Evolutionary conservation across 345 rosid species (phyloP).

Genomic region (Citrus sinensis): DVS_A1.0 CM039165.1:466501-467000

Average conservation of each 20-base stretch:
- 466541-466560: conserved; percentile 50
- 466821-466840: conserved; percentile 68
- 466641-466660: not conserved
- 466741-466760: conserved; percentile 29
- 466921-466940: conserved; percentile 32
- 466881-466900: conserved; percentile 58
- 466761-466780: conserved; percentile 28
- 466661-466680: conserved; percentile 49
- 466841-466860: conserved; percentile 54
- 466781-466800: conserved; percentile 51
- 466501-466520: conserved; percentile 85
- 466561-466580: conserved; percentile 16
- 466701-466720: conserved; percentile 57
- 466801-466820: conserved; percentile 60
- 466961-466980: conserved; percentile 44
- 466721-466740: conserved; percentile 37
- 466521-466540: conserved; percentile 69
- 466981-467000: conserved; percentile 44
- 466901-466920: conserved; percentile 50
- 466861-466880: conserved; percentile 38
- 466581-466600: conserved; percentile 6
- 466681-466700: conserved; percentile 82
- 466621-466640: conserved; percentile 13
- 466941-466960: conserved; percentile 44
- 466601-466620: not conserved